A percentile compares a stretch with the other conserved stretches of the same genome.
phyloP scores from a whole-genome alignment of 371 early-diverging fungal genomes.

The Blakeslea trispora region DNA sequence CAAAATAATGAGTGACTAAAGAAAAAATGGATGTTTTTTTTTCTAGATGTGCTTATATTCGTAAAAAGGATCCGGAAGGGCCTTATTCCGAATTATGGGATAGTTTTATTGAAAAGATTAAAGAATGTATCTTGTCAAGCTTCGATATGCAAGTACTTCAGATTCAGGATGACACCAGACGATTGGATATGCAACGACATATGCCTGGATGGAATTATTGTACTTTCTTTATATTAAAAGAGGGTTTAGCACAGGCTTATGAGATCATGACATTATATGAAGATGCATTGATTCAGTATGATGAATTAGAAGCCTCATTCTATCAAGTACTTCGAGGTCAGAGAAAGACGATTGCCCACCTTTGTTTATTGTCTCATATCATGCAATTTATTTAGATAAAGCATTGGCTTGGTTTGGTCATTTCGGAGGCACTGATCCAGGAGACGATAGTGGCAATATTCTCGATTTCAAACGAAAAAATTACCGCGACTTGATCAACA shows the following conservation, averaged over 20 bases:
- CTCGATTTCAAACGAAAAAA: constrained; percentile 76
- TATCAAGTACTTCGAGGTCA: constrained; percentile 81
- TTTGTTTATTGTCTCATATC: too few species aligned
- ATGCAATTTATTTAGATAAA: too few species aligned
- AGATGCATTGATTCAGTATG: constrained; percentile 90
- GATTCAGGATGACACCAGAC: constrained; percentile 86
- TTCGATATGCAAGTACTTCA: constrained; percentile 80
- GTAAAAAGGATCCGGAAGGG: constrained; percentile 60
- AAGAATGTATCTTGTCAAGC: constrained; percentile 77
- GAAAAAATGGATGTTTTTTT: background rate
- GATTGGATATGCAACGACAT: constrained; percentile 86
- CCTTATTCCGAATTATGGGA: constrained; percentile 79
- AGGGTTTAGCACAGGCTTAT: constrained; percentile 85
- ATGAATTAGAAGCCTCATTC: constrained; percentile 93
- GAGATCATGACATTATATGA: constrained; percentile 84
- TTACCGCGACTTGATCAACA: constrained; percentile 85
- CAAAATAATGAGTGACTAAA: background rate
- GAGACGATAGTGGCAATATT: constrained; percentile 87
- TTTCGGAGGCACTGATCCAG: constrained; percentile 82
- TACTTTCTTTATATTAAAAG: constrained; percentile 92
- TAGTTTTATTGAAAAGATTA: constrained; percentile 73
- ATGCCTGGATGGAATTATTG: constrained; percentile 99
- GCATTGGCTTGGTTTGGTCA: constrained; percentile 89
- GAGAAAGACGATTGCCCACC: background rate
- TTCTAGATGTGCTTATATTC: constrained; percentile 60